Conservation (phyloP, 2,329 filamentous ascomycete genomes). For the Teratosphaeria viscida region DNA sequence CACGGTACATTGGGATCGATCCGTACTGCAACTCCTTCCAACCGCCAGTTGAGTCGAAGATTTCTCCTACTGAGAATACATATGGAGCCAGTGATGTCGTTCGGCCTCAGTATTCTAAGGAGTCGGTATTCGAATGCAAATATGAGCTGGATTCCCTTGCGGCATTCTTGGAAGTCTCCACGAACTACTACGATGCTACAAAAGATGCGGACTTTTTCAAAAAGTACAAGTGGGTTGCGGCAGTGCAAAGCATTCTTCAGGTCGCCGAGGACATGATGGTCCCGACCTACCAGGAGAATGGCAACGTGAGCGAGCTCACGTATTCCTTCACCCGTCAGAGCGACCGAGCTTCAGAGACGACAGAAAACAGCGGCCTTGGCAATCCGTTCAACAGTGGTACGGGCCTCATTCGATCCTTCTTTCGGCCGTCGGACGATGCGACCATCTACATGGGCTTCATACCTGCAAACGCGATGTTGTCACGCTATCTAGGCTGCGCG, state of each 20-base stretch:
- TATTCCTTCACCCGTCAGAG: constrained; percentile 38
- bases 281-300: constrained; percentile 39
- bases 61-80: constrained; percentile 30
- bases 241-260: constrained; percentile 35
- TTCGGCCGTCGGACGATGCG: constrained; percentile 41
- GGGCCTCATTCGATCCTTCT: constrained; percentile 39
- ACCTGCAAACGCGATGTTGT: constrained; percentile 60
- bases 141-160: constrained; percentile 45
- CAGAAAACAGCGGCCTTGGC: constrained; percentile 43
- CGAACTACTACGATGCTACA: constrained; percentile 40
- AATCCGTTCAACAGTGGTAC: constrained; percentile 40
- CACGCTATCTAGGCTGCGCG: constrained; percentile 48
- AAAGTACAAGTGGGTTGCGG: constrained; percentile 37
- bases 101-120: constrained; percentile 18
- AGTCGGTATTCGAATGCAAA: constrained; percentile 5
- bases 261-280: constrained; percentile 38
- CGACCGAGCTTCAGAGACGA: constrained; percentile 36
- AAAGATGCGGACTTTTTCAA: constrained; percentile 39
- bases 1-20: constrained; percentile 54
- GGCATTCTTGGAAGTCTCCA: constrained; percentile 40
- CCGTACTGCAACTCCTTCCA: constrained; percentile 46
- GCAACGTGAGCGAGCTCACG: constrained; percentile 32
- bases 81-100: constrained; percentile 33
- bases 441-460: constrained; percentile 42
- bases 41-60: constrained; percentile 38